phyloP scores from a whole-genome alignment of 2,329 filamentous ascomycete genomes.

The Aspergillus uvarum region DNA sequence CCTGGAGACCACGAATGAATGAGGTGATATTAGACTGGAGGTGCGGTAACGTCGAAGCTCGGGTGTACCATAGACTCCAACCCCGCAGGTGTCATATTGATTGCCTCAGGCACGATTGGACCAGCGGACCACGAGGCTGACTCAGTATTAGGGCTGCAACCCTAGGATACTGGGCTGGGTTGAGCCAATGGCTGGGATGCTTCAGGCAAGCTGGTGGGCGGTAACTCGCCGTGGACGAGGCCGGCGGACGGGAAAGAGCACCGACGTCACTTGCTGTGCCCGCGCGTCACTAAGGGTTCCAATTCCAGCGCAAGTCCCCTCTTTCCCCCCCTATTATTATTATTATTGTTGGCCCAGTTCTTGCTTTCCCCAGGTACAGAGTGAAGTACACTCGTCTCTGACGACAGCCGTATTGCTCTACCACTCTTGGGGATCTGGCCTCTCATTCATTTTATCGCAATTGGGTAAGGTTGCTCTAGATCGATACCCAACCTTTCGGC shows the following conservation, averaged over 20 bases:
- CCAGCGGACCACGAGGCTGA: conserved; percentile 13
- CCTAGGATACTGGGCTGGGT: conserved; percentile 21
- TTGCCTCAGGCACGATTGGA: conserved; percentile 29
- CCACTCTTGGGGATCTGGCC: neutral
- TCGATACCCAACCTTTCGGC: conserved; percentile 14
- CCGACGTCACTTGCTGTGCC: conserved; percentile 29
- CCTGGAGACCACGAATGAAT: conserved; percentile 30
- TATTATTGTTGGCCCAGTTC: conserved; percentile 6
- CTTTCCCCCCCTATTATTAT: conserved; percentile 8
- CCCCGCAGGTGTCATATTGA: conserved; percentile 24
- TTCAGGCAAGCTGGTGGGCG: neutral
- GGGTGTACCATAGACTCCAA: conserved; percentile 29
- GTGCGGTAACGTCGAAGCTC: conserved; percentile 28
- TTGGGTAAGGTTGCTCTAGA: conserved; percentile 10
- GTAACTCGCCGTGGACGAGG: neutral
- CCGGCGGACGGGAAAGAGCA: conserved; percentile 3
- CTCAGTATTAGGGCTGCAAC: conserved; percentile 22
- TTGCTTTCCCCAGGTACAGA: conserved; percentile 15
- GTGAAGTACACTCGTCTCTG: conserved; percentile 2
- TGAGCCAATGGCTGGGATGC: neutral
- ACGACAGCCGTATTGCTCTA: neutral
- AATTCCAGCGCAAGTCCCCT: conserved; percentile 4
- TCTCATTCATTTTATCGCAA: conserved; percentile 8
- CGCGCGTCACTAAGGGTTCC: conserved; percentile 13
- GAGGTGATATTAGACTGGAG: conserved; percentile 38